These are phyloP conservation scores for Liquidambar formosana DNA, from an alignment of 164 flowering plant genomes.

Conservation along the genomic window DNA sequence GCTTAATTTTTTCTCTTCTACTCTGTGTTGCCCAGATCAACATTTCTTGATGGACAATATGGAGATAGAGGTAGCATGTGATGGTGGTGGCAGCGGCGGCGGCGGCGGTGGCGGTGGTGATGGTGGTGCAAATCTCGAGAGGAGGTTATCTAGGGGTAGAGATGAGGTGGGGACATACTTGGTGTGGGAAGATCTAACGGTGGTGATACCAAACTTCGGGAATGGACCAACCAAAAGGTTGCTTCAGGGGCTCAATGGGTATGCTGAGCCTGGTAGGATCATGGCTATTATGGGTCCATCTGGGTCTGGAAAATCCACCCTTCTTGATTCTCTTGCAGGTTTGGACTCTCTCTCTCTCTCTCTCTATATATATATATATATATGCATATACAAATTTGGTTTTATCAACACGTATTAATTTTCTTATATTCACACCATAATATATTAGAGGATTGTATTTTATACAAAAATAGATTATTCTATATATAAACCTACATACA, in stretches of 20 bases:
- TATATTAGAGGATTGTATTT: too few relatives aligned
- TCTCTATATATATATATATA: too few relatives aligned
- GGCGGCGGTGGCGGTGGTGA: neutral
- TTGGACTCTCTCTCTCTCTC: conserved; percentile 1
- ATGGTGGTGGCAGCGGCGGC: neutral
- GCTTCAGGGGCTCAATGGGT: conserved; percentile 60
- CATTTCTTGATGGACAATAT: neutral
- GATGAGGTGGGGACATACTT: conserved; percentile 26
- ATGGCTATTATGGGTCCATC: conserved; percentile 67
- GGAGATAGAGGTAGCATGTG: conserved; percentile 28
- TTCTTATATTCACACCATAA: neutral
- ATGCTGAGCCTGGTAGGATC: conserved; percentile 52
- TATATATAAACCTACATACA: too few relatives aligned
- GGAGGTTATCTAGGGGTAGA: conserved; percentile 9
- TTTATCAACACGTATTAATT: neutral
- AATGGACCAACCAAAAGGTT: conserved; percentile 47
- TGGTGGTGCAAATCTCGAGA: too few relatives aligned
- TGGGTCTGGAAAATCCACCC: conserved; percentile 59
- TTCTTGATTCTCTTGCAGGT: conserved; percentile 59
- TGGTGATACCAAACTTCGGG: conserved; percentile 55
- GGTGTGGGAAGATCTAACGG: conserved; percentile 65
- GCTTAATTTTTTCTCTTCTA: too few relatives aligned
- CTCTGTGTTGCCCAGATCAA: neutral
- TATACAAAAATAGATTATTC: too few relatives aligned
- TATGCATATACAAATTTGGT: neutral